Conservation (phyloP, 1,139 yeast species). For the Geotrichum europaeum region DNA sequence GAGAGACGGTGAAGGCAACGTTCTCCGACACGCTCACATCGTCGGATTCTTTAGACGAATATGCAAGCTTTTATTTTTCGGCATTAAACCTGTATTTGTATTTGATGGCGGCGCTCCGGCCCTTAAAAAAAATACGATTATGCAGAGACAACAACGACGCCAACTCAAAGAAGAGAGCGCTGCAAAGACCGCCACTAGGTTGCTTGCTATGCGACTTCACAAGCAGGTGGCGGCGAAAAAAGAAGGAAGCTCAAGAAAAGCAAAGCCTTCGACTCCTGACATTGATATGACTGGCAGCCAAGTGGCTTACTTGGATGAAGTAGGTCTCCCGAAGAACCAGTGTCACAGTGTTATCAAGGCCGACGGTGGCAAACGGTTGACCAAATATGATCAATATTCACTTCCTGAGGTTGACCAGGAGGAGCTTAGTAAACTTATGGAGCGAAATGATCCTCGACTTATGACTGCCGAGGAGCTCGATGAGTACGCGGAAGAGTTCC, state of each 20-base stretch:
- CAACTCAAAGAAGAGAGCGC: slow-evolving; percentile 71
- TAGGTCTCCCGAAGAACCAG: slow-evolving; percentile 17
- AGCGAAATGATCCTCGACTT: slow-evolving; percentile 58
- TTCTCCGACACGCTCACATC: slow-evolving; percentile 65
- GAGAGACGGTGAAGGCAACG: slow-evolving; percentile 76
- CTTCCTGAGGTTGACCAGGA: slow-evolving; percentile 62
- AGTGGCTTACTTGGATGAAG: slow-evolving; percentile 30
- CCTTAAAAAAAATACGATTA: slow-evolving; percentile 70
- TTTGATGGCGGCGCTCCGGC: slow-evolving; percentile 94
- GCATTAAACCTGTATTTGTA: slow-evolving; percentile 87
- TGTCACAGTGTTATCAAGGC: slow-evolving; percentile 6
- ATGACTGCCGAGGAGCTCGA: slow-evolving; percentile 68
- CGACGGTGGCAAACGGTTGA: slow-evolving; percentile 6
- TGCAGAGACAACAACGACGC: slow-evolving; percentile 61
- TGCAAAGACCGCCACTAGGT: slow-evolving; percentile 66
- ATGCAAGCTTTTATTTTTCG: slow-evolving; percentile 82
- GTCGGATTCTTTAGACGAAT: slow-evolving; percentile 89
- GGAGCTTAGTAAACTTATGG: slow-evolving; percentile 35
- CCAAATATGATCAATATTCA: slow-evolving; percentile 69
- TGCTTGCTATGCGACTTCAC: slow-evolving; percentile 37
- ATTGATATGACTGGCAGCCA: slow-evolving; percentile 13
- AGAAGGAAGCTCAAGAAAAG: slow-evolving; percentile 29
- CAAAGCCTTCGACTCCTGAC: slow-evolving; percentile 17
- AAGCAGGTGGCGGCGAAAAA: slow-evolving; percentile 12
- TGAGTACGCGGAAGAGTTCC: slow-evolving; percentile 52